Conservation (phyloP, 2,329 filamentous ascomycete genomes). For the Geoglossum cookeanum region DNA sequence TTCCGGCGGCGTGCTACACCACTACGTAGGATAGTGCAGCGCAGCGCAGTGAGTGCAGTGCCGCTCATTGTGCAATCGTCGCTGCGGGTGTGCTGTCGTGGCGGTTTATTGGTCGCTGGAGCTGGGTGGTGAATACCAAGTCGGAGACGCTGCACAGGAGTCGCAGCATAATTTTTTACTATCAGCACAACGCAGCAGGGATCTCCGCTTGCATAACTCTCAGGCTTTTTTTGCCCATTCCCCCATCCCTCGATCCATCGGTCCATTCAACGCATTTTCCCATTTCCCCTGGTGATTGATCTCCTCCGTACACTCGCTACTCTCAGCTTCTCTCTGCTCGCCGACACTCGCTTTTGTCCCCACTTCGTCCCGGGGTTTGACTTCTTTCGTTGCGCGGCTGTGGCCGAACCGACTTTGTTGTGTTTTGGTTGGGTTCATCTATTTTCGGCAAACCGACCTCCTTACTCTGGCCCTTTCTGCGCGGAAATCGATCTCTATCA, state of each 20-base stretch:
- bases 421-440: not conserved
- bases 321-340: not conserved
- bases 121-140: not conserved
- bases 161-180: not conserved
- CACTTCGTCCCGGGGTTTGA: not conserved
- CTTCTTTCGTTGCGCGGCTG: not conserved
- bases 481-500: not conserved
- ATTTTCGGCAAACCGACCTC: constrained; percentile 1
- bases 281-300: not conserved
- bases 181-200: not conserved
- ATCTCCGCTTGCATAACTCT: not conserved
- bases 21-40: no score
- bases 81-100: not conserved
- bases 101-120: not conserved
- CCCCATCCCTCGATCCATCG: not conserved
- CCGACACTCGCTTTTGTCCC: not conserved
- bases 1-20: no score
- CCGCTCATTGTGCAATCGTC: no score
- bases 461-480: not conserved
- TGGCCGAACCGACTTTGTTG: not conserved
- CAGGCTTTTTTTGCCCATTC: not conserved
- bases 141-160: not conserved
- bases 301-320: not conserved
- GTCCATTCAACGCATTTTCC: not conserved
- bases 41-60: no score